A percentile compares a stretch with the other conserved stretches of the same genome.
phyloP scores from a whole-genome alignment of 2,329 filamentous ascomycete genomes.

The Fusarium odoratissimum region DNA sequence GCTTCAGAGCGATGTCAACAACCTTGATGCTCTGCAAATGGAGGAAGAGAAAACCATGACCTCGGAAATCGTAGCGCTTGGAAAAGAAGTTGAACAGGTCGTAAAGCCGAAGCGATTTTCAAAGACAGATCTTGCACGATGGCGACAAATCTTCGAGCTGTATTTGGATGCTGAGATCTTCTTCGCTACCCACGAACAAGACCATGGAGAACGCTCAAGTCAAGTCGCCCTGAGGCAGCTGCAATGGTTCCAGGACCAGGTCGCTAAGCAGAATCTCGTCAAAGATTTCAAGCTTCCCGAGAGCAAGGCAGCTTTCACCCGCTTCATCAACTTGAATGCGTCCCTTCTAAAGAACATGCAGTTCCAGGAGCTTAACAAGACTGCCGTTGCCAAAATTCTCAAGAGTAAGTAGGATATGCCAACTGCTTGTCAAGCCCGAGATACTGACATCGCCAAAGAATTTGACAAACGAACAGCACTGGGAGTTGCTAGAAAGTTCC shows the following conservation, averaged over 20 bases:
- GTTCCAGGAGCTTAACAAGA: slow-evolving; percentile 86
- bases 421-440: neutral
- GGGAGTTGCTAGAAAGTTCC: slow-evolving; percentile 73
- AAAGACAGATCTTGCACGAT: slow-evolving; percentile 76
- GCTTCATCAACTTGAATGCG: slow-evolving; percentile 79
- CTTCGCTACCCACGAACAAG: slow-evolving; percentile 79
- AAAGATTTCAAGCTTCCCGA: slow-evolving; percentile 73
- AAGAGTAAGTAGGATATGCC: slow-evolving; percentile 71
- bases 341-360: slow-evolving; percentile 82
- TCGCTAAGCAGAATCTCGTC: slow-evolving; percentile 69
- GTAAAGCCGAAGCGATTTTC: slow-evolving; percentile 72
- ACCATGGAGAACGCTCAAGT: slow-evolving; percentile 75
- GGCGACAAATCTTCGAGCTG: slow-evolving; percentile 84
- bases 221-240: slow-evolving; percentile 74
- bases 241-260: slow-evolving; percentile 76
- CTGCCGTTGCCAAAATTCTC: slow-evolving; percentile 83
- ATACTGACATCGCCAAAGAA: slow-evolving; percentile 63
- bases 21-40: slow-evolving; percentile 75
- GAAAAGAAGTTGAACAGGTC: slow-evolving; percentile 71
- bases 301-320: slow-evolving; percentile 72
- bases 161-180: slow-evolving; percentile 86
- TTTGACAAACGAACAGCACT: slow-evolving; percentile 89
- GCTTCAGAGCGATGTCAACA: slow-evolving; percentile 76
- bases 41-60: slow-evolving; percentile 74
- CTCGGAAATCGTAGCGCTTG: slow-evolving; percentile 71